Evolutionary conservation across 345 rosid species (phyloP), one percentile per base, ranked within the genome.

Genomic region (Iberis pinnata): DNA sequence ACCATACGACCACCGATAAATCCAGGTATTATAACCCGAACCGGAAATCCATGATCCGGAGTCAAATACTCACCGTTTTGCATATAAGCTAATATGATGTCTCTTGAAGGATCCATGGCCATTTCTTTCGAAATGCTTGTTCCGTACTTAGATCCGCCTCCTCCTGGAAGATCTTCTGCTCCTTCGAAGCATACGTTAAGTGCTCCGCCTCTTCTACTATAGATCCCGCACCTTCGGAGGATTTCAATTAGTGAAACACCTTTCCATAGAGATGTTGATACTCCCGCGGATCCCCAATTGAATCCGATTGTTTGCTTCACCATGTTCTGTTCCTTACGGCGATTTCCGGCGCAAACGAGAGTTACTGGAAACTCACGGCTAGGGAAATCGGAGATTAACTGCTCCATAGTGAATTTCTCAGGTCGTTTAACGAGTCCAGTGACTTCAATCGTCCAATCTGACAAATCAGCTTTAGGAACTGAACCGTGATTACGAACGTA

Each of bases 1-100:
- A 87, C 96, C 98, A 87, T 92, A 8, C 98, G 71, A 0, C 98
- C 98, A 1, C 96, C 98, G 19, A 92, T 92, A 22, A 72, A 88
- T 1, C 98, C 98, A 2, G 98, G 98, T 26, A 92, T 72, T 0
- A 92, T 77, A 47, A 92, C 50, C 59, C 98, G 65, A 9, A 84
- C 83, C 1, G 98, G 98, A 45, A 81, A 92, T 0, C 98, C 98
- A 36, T 92, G 98, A 70, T 92, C 98, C 8, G 98, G 93, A 0
- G 78, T 36, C 37, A 92, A 60, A 48, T 50, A 60, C 71, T 88
- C 93, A 0, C 96, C 96, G 81, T 92, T 92, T 70, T 92, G 96
- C 96, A 84, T 84, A 73, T 84, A 92, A 5, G 96, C 98, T 17
- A 92, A 37, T 9, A 92, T 74, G 24, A 92, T 79, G 14, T 92